Percentiles rank a stretch among this genome's conserved stretches.
Evolutionary conservation across 208 protist genomes (phyloP).

Genomic region (Crithidia fasciculata): DNA sequence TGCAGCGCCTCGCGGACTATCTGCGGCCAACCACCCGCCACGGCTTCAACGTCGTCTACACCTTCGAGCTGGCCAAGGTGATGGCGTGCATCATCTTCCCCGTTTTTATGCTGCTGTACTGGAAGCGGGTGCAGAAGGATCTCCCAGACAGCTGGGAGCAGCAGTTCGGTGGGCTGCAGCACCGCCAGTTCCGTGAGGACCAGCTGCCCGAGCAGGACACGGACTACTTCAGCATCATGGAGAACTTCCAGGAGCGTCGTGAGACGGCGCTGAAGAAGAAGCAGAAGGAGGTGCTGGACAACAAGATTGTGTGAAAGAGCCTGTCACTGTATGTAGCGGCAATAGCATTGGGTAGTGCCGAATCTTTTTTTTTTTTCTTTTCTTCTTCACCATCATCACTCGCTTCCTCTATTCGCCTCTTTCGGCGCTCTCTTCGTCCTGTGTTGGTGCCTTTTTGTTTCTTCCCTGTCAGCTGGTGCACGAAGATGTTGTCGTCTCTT

Average conservation of each 20-base stretch:
- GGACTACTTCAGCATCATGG: constrained; percentile 87
- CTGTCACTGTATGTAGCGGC: too few relatives aligned
- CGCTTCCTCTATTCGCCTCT: neutral
- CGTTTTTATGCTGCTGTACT: constrained; percentile 81
- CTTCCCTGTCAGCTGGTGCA: neutral
- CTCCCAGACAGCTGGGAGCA: constrained; percentile 79
- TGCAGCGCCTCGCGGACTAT: constrained; percentile 66
- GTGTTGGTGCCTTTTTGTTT: neutral
- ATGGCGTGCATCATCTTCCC: constrained; percentile 83
- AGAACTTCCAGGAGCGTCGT: constrained; percentile 75
- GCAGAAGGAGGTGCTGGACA: constrained; percentile 47
- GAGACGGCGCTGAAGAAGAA: constrained; percentile 75
- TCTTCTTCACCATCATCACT: neutral
- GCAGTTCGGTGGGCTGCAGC: constrained; percentile 81
- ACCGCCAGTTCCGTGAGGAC: constrained; percentile 79
- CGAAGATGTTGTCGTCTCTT: neutral
- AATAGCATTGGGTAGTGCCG: too few relatives aligned
- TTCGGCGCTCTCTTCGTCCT: neutral
- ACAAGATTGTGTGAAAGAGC: constrained; percentile 28
- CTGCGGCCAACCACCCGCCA: constrained; percentile 63
- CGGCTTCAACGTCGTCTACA: constrained; percentile 68
- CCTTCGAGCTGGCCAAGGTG: constrained; percentile 77
- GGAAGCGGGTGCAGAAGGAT: constrained; percentile 75
- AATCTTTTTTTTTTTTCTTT: neutral
- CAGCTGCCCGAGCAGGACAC: constrained; percentile 59